These are phyloP conservation scores for Gaeumannomyces tritici DNA, from an alignment of 2,329 filamentous ascomycete genomes.

Conservation along the genomic window DNA sequence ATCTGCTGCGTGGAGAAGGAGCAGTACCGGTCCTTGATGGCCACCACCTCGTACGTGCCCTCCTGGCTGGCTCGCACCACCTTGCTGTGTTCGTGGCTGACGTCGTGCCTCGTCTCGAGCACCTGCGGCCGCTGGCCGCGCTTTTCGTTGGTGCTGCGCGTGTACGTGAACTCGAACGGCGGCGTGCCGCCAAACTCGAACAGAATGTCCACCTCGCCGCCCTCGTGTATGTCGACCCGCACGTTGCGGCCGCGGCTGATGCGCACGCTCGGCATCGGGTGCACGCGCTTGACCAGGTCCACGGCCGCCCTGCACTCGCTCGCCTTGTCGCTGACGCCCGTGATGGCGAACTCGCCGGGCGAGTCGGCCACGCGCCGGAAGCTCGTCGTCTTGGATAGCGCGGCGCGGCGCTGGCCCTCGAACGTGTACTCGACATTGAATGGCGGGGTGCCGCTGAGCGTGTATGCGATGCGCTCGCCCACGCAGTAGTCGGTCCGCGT, in stretches of 20 bases:
- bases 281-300: conserved; percentile 72
- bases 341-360: conserved; percentile 82
- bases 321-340: conserved; percentile 75
- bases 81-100: conserved; percentile 73
- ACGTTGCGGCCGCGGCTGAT: conserved; percentile 76
- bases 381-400: conserved; percentile 66
- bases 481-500: conserved; percentile 85
- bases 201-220: conserved; percentile 82
- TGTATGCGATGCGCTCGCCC: conserved; percentile 87
- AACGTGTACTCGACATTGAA: conserved; percentile 94
- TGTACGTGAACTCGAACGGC: conserved; percentile 97
- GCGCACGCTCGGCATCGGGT: conserved; percentile 83
- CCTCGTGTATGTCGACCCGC: conserved; percentile 91
- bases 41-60: conserved; percentile 94
- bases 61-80: conserved; percentile 80
- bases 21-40: conserved; percentile 90
- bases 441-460: conserved; percentile 79
- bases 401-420: conserved; percentile 67
- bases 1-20: conserved; percentile 68
- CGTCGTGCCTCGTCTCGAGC: conserved; percentile 83
- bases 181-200: conserved; percentile 95
- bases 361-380: conserved; percentile 92
- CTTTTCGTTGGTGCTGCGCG: conserved; percentile 72
- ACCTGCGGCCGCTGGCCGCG: conserved; percentile 68
- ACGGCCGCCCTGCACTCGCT: conserved; percentile 78